These are phyloP conservation scores for Colletotrichum shisoi DNA, from an alignment of 2,329 filamentous ascomycete species.

Conservation along the genomic window DNA sequence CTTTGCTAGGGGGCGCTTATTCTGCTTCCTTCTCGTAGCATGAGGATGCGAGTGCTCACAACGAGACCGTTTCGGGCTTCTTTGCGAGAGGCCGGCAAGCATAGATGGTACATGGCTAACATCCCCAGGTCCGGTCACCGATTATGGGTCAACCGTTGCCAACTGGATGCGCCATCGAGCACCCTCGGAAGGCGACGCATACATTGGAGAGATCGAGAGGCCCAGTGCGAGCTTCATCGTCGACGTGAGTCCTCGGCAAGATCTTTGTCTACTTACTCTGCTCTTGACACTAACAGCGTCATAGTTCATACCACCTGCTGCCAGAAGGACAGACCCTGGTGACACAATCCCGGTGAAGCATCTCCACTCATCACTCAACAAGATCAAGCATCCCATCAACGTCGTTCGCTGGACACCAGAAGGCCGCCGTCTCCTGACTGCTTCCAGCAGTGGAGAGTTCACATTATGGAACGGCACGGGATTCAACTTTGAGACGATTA, in stretches of 20 bases:
- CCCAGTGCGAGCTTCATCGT: conserved; percentile 90
- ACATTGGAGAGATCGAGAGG: conserved; percentile 78
- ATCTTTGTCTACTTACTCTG: background rate
- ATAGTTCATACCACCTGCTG: conserved; percentile 88
- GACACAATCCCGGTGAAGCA: conserved; percentile 94
- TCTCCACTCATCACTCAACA: conserved; percentile 97
- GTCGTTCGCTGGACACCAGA: conserved; percentile 98
- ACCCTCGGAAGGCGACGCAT: conserved; percentile 49
- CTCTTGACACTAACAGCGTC: conserved; percentile 12
- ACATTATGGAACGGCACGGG: conserved; percentile 98
- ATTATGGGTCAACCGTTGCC: conserved; percentile 88
- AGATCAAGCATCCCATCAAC: conserved; percentile 96
- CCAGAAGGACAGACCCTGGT: conserved; percentile 75
- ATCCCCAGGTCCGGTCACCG: conserved; percentile 79
- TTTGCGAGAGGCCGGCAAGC: background rate
- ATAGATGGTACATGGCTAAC: conserved; percentile 16
- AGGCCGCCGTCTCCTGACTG: conserved; percentile 87
- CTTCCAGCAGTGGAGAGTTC: conserved; percentile 95
- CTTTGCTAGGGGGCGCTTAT: background rate
- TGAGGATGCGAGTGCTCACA: background rate
- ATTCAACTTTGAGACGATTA: conserved; percentile 99
- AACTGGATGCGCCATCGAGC: conserved; percentile 88
- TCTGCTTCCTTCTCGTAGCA: background rate
- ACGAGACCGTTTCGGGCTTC: background rate
- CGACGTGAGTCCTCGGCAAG: conserved; percentile 67